A percentile compares a stretch with the other conserved stretches of the same genome.
These are phyloP conservation scores for Leucoagaricus sp. DNA, from an alignment of 1,284 basidiomycete genomes.

Conservation along the genomic window DNA sequence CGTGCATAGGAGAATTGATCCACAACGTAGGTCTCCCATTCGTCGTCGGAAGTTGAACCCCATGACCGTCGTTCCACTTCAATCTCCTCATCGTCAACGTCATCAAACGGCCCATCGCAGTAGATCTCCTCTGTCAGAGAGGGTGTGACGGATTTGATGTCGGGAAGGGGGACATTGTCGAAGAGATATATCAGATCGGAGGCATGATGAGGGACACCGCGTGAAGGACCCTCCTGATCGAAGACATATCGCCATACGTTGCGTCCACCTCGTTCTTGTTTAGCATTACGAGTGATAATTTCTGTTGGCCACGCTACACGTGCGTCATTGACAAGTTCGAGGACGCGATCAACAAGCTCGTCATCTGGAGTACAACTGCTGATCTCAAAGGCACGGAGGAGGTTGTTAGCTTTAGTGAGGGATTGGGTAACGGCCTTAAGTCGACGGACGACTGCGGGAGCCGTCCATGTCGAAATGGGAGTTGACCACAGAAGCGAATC, in stretches of 20 bases:
- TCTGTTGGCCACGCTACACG: slow-evolving; percentile 76
- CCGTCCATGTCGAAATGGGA: slow-evolving; percentile 61
- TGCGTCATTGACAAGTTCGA: slow-evolving; percentile 72
- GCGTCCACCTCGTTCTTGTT: slow-evolving; percentile 47
- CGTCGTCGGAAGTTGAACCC: slow-evolving; percentile 24
- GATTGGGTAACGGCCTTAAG: slow-evolving; percentile 74
- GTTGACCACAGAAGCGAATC: slow-evolving; percentile 65
- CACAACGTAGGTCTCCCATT: slow-evolving; percentile 56
- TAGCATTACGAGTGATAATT: slow-evolving; percentile 51
- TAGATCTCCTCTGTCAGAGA: slow-evolving; percentile 21
- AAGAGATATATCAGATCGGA: slow-evolving; percentile 76
- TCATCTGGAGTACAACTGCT: slow-evolving; percentile 52
- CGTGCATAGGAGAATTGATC: slow-evolving; percentile 63
- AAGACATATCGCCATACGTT: slow-evolving; percentile 77
- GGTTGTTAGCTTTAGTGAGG: slow-evolving; percentile 54
- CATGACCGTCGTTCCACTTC: slow-evolving; percentile 14
- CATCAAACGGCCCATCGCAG: slow-evolving; percentile 41
- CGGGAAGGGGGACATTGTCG: slow-evolving; percentile 62
- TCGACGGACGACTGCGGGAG: slow-evolving; percentile 58
- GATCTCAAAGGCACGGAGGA: slow-evolving; percentile 73
- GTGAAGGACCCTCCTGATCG: slow-evolving; percentile 71
- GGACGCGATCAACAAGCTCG: slow-evolving; percentile 63
- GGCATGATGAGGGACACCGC: slow-evolving; percentile 63
- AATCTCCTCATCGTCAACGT: slow-evolving; percentile 38
- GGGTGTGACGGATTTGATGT: slow-evolving; percentile 25